Percentiles rank a stretch among this genome's conserved stretches.
These are phyloP conservation scores for Coleophoma crateriformis DNA, from an alignment of 2,329 filamentous ascomycete genomes.

Conservation along the genomic window DNA sequence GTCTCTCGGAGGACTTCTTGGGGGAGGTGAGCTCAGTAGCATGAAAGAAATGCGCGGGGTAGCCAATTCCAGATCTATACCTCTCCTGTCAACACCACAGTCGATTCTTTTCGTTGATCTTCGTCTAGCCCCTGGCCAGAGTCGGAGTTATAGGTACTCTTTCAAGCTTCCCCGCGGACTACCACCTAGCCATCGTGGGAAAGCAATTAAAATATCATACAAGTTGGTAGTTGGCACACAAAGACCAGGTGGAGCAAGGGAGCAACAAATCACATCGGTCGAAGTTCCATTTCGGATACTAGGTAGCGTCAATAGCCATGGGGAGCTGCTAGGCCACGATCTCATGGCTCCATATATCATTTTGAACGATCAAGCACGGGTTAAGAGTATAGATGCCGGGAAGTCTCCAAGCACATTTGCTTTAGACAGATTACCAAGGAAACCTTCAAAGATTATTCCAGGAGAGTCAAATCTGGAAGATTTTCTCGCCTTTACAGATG, in stretches of 20 bases:
- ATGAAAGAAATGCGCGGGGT: constrained; percentile 93
- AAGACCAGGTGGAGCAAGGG: constrained; percentile 68
- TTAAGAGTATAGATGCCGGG: constrained; percentile 17
- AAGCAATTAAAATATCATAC: constrained; percentile 91
- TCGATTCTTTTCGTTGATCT: constrained; percentile 95
- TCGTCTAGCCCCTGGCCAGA: constrained; percentile 81
- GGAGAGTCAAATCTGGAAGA: constrained; percentile 44
- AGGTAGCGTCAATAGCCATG: constrained; percentile 83
- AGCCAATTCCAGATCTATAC: constrained; percentile 80
- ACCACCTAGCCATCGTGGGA: constrained; percentile 86
- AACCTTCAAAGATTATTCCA: constrained; percentile 20
- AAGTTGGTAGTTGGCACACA: constrained; percentile 89
- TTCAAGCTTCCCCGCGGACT: constrained; percentile 83
- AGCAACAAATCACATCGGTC: constrained; percentile 83
- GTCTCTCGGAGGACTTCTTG: constrained; percentile 83
- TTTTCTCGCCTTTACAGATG: constrained; percentile 73
- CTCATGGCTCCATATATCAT: constrained; percentile 92
- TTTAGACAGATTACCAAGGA: neutral
- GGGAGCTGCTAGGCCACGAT: constrained; percentile 87
- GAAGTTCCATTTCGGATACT: constrained; percentile 90
- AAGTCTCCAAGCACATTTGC: neutral
- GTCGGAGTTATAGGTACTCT: constrained; percentile 77
- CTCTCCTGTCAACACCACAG: constrained; percentile 89
- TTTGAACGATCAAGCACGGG: constrained; percentile 69
- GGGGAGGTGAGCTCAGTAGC: constrained; percentile 79